Conservation (phyloP, 2,329 filamentous ascomycete genomes). For the Pestalotiopsis sp. region DNA sequence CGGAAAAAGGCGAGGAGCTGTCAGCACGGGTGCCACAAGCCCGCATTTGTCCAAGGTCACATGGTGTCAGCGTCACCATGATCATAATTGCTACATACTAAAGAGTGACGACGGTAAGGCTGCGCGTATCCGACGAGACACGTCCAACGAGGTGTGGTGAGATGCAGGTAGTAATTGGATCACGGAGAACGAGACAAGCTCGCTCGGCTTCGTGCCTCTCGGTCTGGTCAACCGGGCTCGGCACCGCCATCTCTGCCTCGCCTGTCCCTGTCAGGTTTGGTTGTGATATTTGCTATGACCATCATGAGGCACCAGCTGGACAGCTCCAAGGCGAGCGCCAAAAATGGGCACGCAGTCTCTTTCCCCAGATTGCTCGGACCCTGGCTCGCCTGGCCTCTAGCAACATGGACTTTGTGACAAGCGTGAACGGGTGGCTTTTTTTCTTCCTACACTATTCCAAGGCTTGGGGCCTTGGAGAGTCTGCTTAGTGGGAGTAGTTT, state of each 20-base stretch:
- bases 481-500: neutral
- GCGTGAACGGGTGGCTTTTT: neutral
- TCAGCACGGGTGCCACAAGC: neutral
- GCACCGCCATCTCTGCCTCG: neutral
- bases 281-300: neutral
- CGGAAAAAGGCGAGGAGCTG: neutral
- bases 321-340: neutral
- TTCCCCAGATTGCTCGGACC: neutral
- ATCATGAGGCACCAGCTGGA: neutral
- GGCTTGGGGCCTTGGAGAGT: neutral
- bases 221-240: neutral
- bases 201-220: neutral
- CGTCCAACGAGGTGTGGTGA: neutral
- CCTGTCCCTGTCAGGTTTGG: neutral
- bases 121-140: neutral
- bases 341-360: neutral
- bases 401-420: neutral
- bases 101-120: neutral
- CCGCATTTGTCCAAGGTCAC: neutral
- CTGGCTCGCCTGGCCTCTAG: too few species aligned
- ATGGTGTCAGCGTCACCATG: slow-evolving; percentile 1
- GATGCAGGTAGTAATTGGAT: neutral
- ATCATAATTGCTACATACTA: neutral
- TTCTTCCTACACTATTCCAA: neutral
- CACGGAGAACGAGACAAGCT: neutral